Percentiles rank a stretch among this genome's conserved stretches.
These are phyloP conservation scores for Pilatotrama ljubarskyi DNA, from an alignment of 768 basidiomycete genomes.

Conservation along the genomic window DNA sequence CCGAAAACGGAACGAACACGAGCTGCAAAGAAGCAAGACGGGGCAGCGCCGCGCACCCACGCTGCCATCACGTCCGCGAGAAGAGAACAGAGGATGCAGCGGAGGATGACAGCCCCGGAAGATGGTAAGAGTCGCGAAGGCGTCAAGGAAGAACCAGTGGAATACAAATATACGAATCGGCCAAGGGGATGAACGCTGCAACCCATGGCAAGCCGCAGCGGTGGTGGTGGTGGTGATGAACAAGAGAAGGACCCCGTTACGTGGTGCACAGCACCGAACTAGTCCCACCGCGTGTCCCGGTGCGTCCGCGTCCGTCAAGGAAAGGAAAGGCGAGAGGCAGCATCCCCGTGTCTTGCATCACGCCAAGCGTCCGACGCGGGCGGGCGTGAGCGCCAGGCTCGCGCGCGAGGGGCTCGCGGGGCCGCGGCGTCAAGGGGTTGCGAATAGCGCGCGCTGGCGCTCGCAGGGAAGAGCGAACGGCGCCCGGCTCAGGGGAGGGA, in stretches of 20 bases:
- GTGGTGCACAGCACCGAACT: constrained; percentile 20
- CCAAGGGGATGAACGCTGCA: neutral
- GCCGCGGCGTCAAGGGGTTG: constrained; percentile 4
- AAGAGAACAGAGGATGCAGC: constrained; percentile 3
- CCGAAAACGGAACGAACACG: neutral
- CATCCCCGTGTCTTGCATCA: neutral
- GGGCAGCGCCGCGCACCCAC: constrained; percentile 9
- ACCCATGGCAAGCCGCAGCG: no score
- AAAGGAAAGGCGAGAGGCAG: neutral
- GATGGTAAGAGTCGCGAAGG: neutral
- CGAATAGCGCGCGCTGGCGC: constrained; percentile 1
- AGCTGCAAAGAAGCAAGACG: neutral
- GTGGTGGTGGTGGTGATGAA: neutral
- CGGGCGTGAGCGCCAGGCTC: constrained; percentile 9
- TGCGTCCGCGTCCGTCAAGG: constrained; percentile 14
- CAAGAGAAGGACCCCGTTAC: constrained; percentile 9
- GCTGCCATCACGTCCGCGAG: constrained; percentile 7
- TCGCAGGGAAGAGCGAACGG: constrained; percentile 10
- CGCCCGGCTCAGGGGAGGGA: neutral
- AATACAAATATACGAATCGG: constrained; percentile 9
- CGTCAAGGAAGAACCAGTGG: neutral
- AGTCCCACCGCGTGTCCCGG: constrained; percentile 11
- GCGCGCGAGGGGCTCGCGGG: neutral
- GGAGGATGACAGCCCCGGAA: constrained; percentile 8
- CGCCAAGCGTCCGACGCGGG: constrained; percentile 15